These are phyloP conservation scores for Cymbopogon citratus DNA, from an alignment of 176 grass and related monocot species.

Conservation along the genomic window DNA sequence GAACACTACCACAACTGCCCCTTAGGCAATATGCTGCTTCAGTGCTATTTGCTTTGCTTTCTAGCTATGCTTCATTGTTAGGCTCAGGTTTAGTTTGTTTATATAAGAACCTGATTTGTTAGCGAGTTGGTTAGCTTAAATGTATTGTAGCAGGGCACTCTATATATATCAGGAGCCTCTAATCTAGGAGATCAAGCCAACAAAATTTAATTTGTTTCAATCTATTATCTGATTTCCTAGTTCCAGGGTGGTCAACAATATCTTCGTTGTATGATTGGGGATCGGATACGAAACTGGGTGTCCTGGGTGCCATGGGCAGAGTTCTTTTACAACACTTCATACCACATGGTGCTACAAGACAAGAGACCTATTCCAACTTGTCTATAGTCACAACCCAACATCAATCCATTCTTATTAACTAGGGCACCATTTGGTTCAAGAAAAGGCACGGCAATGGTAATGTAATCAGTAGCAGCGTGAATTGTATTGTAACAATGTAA, in stretches of 20 bases:
- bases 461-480: too few species aligned
- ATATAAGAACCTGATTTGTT: background rate
- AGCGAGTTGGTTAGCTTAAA: background rate
- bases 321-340: background rate
- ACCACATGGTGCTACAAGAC: background rate
- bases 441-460: too few species aligned
- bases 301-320: background rate
- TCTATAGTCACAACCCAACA: background rate
- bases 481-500: too few species aligned
- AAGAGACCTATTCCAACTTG: background rate
- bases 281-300: background rate
- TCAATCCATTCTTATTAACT: background rate
- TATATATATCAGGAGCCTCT: background rate
- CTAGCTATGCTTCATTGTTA: background rate
- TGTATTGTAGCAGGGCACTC: background rate
- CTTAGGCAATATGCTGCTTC: background rate
- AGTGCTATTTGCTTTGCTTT: background rate
- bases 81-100: background rate
- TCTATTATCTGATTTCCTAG: background rate
- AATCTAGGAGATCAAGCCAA: background rate
- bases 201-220: background rate
- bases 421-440: background rate
- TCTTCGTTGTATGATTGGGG: background rate
- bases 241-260: background rate
- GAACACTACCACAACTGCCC: background rate